These are phyloP conservation scores for Xylariaceae sp. DNA, from an alignment of 2,329 filamentous ascomycete genomes.

Conservation along the genomic window DNA sequence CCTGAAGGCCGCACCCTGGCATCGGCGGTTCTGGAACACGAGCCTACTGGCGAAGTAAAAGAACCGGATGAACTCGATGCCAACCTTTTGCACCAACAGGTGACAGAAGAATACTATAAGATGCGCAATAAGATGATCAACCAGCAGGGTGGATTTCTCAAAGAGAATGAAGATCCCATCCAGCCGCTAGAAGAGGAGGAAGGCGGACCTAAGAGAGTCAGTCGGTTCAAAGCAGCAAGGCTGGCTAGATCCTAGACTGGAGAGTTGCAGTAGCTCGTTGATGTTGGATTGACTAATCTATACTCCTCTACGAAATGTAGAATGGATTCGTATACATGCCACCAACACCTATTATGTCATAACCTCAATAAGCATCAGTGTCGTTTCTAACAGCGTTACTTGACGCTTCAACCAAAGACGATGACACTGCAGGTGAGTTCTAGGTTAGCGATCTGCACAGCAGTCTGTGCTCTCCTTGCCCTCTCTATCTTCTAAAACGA, in stretches of 20 bases:
- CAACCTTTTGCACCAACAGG: slow-evolving; percentile 74
- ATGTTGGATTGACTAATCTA: slow-evolving; percentile 16
- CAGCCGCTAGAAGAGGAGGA: slow-evolving; percentile 72
- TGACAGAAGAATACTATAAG: slow-evolving; percentile 82
- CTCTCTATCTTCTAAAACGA: neutral
- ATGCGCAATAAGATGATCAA: slow-evolving; percentile 84
- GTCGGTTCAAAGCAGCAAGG: slow-evolving; percentile 75
- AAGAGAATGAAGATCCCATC: slow-evolving; percentile 70
- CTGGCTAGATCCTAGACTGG: slow-evolving; percentile 57
- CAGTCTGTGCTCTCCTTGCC: neutral
- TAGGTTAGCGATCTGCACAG: no score
- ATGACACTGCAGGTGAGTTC: neutral
- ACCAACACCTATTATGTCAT: no score
- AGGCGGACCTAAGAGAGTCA: slow-evolving; percentile 67
- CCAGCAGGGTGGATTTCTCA: slow-evolving; percentile 80
- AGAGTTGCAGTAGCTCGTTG: slow-evolving; percentile 25
- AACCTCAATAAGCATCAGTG: no score
- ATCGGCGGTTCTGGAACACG: slow-evolving; percentile 62
- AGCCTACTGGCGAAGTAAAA: slow-evolving; percentile 42
- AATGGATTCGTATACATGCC: no score
- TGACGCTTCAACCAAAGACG: no score
- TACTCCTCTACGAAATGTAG: neutral
- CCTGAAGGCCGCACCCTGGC: slow-evolving; percentile 64
- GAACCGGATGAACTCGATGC: slow-evolving; percentile 73
- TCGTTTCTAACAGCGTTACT: neutral